Conservation (phyloP, 2,329 filamentous ascomycete species). For the Ceratocystis alfenasii region DNA sequence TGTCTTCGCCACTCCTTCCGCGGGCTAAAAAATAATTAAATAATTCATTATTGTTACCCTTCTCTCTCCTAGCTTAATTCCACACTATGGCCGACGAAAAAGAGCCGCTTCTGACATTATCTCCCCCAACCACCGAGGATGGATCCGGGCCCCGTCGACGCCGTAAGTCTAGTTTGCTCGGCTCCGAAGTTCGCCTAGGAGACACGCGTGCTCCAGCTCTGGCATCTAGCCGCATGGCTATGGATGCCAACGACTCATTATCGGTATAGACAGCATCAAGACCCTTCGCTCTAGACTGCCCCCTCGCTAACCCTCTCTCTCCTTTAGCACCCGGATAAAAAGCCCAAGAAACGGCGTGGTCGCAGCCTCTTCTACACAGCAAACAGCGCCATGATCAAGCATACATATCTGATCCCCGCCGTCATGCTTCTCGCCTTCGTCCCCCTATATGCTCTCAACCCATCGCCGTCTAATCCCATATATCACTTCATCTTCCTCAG, state of each 20-base stretch:
- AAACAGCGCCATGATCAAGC: conserved; percentile 46
- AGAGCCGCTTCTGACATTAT: neutral
- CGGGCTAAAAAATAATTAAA: neutral
- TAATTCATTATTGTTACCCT: neutral
- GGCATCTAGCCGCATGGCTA: conserved; percentile 40
- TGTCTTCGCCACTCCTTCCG: neutral
- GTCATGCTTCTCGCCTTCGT: conserved; percentile 53
- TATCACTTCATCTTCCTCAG: conserved; percentile 80
- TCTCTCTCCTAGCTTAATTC: neutral
- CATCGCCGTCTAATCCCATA: conserved; percentile 64
- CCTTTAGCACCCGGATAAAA: conserved; percentile 17
- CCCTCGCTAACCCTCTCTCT: neutral
- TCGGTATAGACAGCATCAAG: conserved; percentile 15
- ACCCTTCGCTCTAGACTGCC: neutral
- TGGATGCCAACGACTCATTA: conserved; percentile 27
- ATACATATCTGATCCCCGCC: conserved; percentile 55
- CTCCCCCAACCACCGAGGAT: conserved; percentile 7
- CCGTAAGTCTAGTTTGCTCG: conserved; percentile 45
- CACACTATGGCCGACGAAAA: neutral
- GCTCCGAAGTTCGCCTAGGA: conserved; percentile 41
- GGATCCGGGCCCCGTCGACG: conserved; percentile 34
- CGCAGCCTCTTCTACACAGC: conserved; percentile 37
- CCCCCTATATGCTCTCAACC: conserved; percentile 60
- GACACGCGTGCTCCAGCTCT: conserved; percentile 45
- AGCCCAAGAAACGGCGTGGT: conserved; percentile 45